A percentile compares a stretch with the other conserved stretches of the same genome.
phyloP scores from a whole-genome alignment of 371 early-diverging fungal species.

The Circinella umbellata region DNA sequence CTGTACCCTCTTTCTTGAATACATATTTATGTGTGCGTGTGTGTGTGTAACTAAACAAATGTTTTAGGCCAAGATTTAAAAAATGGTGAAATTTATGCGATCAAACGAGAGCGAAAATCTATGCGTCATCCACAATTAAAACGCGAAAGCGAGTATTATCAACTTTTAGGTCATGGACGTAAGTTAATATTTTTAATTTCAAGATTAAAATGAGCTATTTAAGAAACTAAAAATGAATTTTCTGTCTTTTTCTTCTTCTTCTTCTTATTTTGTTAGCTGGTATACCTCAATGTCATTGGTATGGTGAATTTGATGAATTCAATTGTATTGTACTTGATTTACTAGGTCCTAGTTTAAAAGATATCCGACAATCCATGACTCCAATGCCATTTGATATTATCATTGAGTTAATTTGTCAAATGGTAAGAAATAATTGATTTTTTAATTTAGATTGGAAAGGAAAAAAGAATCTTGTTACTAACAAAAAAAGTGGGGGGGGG shows the following conservation, averaged over 20 bases:
- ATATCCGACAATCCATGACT: conserved; percentile 63
- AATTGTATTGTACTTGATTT: conserved; percentile 95
- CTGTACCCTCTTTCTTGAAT: too few species aligned
- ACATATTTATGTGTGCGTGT: background rate
- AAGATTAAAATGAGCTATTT: background rate
- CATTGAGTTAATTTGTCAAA: conserved; percentile 60
- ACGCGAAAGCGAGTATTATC: conserved; percentile 57
- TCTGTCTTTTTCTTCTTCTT: background rate
- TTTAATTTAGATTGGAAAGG: too few species aligned
- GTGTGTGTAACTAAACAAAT: too few species aligned
- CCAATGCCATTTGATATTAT: conserved; percentile 54
- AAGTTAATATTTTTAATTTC: conserved; percentile 19
- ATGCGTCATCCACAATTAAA: conserved; percentile 54
- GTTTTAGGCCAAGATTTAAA: conserved; percentile 48
- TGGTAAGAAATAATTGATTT: conserved; percentile 35
- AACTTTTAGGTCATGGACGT: conserved; percentile 57
- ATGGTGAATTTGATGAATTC: conserved; percentile 91
- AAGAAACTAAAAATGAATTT: background rate
- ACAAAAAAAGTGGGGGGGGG: background rate
- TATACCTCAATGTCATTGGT: conserved; percentile 89
- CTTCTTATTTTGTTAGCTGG: conserved; percentile 73
- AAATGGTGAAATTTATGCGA: conserved; percentile 54
- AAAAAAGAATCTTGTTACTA: conserved; percentile 23
- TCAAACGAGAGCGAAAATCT: conserved; percentile 55
- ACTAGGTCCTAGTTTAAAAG: conserved; percentile 94